These are phyloP conservation scores for Fomitiporia mediterranea DNA, from an alignment of 1,284 basidiomycete species.

Conservation along the genomic window DNA sequence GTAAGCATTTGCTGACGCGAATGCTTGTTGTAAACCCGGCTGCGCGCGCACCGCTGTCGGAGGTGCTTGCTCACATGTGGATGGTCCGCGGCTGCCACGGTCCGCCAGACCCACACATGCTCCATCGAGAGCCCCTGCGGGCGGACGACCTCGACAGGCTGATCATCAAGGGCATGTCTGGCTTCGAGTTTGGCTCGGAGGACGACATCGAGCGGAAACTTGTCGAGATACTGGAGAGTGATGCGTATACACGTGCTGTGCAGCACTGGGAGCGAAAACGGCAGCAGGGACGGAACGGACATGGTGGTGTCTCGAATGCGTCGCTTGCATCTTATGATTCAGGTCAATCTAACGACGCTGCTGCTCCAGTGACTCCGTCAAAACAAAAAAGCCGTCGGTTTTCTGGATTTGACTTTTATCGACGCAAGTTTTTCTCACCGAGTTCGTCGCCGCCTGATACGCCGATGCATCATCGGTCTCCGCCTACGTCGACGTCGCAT, in stretches of 20 bases:
- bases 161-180: slow-evolving; percentile 90
- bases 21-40: slow-evolving; percentile 97
- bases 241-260: slow-evolving; percentile 72
- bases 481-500: slow-evolving; percentile 52
- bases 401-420: slow-evolving; percentile 94
- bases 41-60: slow-evolving; percentile 76
- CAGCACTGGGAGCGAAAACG: slow-evolving; percentile 75
- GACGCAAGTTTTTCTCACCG: slow-evolving; percentile 81
- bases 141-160: slow-evolving; percentile 81
- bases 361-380: slow-evolving; percentile 39
- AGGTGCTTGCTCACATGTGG: slow-evolving; percentile 93
- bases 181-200: slow-evolving; percentile 93
- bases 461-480: slow-evolving; percentile 37
- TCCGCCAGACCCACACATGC: slow-evolving; percentile 79
- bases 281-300: slow-evolving; percentile 43
- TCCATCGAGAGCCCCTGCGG: slow-evolving; percentile 85
- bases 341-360: slow-evolving; percentile 26
- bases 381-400: slow-evolving; percentile 61
- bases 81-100: slow-evolving; percentile 87
- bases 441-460: slow-evolving; percentile 54
- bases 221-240: slow-evolving; percentile 70
- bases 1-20: slow-evolving; percentile 87
- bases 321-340: slow-evolving; percentile 62
- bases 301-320: slow-evolving; percentile 52
- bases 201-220: slow-evolving; percentile 82